Evolutionary conservation across 345 rosid genomes (phyloP), one percentile per base, ranked within the genome.

Genomic region (Psidium guajava): DNA sequence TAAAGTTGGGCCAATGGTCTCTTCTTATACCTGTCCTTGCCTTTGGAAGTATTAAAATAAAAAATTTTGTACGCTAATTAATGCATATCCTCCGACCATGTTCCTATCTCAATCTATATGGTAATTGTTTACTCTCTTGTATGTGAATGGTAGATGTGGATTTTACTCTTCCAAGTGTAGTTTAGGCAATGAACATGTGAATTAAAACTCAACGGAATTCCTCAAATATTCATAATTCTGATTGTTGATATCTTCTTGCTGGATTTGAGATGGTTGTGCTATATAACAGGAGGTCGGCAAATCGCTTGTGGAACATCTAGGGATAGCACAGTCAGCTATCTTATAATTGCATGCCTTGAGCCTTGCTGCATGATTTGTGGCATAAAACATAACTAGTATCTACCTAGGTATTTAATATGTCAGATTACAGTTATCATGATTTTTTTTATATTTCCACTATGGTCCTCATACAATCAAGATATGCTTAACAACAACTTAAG

Each of bases 1-100:
- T 96, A 92, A 89, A 87, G 73, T 88, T 86, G 40, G 54, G 83
- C 55, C 49, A 87, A 50, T 87, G 82, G 50, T 74, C 59, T 53
- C 59, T 50, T 84, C 80, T 51, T 82, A 13, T 51, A 51, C 57
- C 15, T 51, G 42, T 82, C 22, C 36, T n/a, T 82, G 83, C 83
- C 83, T 82, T 51, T 52, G 57, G 42, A 52, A 52, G 57, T 82
- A 27, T 8, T 51, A 6, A 82, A 51, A 54, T 47, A 11, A 32
- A 32, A 8, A 69, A 40, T 69, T 69, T 64, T 16, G 44, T 69
- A 69, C 13, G 32, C 44, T 32, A 69, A 18, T 32, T 32, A 1
- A 32, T 69, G 47, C 24, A 32, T 32, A 16, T 82, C 25, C 42
- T 52, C 44, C 2, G 1, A 50, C 42, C 42, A 50, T 27, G 42